A percentile compares a stretch with the other conserved stretches of the same genome.
These are phyloP conservation scores for Raffaelea deltoideospora DNA, from an alignment of 2,329 filamentous ascomycete genomes.

Conservation along the genomic window DNA sequence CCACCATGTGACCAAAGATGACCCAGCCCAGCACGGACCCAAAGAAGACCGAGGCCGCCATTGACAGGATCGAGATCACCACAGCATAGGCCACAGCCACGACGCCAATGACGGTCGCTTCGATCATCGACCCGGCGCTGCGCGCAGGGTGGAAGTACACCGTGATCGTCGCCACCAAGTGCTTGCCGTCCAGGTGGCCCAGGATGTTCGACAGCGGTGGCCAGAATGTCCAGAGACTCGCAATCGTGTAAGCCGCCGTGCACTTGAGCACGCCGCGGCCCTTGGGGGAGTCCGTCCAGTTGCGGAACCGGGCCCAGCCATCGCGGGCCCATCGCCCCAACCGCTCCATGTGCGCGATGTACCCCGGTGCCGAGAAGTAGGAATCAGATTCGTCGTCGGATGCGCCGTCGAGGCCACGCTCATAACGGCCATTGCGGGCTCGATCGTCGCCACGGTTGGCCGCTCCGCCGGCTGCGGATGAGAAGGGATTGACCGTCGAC, in stretches of 20 bases:
- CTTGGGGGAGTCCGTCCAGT: constrained; percentile 54
- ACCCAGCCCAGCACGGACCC: constrained; percentile 51
- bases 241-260: constrained; percentile 75
- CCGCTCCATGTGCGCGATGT: constrained; percentile 1
- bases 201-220: constrained; percentile 56
- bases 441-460: constrained; percentile 10
- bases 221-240: constrained; percentile 74
- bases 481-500: constrained; percentile 15
- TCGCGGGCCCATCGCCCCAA: constrained; percentile 1
- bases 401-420: constrained; percentile 2
- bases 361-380: constrained; percentile 20
- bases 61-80: constrained; percentile 64
- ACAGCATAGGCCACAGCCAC: constrained; percentile 67
- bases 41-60: constrained; percentile 76
- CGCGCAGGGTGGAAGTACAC: constrained; percentile 91
- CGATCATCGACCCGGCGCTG: constrained; percentile 76
- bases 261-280: constrained; percentile 80
- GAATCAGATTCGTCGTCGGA: constrained; percentile 21
- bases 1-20: constrained; percentile 59
- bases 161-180: constrained; percentile 83
- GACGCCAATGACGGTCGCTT: constrained; percentile 63
- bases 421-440: background rate
- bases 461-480: constrained; percentile 4
- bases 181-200: constrained; percentile 78
- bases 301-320: constrained; percentile 23